Base-by-base conservation (phyloP, 352 stramenopile species). In the Pseudoperonospora humuli region DNA sequence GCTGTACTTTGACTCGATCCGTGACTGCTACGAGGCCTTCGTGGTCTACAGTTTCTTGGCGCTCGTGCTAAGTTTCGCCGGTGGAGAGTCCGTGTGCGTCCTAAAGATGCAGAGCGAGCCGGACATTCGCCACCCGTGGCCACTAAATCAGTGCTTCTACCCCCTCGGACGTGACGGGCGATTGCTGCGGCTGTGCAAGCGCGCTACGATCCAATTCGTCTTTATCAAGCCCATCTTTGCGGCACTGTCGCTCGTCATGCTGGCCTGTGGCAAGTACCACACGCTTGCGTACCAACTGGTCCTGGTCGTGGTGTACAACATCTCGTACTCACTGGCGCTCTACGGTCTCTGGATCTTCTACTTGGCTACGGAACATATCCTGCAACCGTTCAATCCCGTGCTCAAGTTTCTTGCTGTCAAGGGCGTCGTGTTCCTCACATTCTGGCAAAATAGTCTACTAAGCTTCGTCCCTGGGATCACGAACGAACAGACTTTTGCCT, bases 331-430 rank as follows among this genome's bases (percentile, higher is more conserved):
- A 40, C 31, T 92, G 18, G 86, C 88, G 28, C 65, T 97, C 19
- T 97, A 96, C 60, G 76, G 81, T 0, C 62, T 97, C 3, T 84
- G 88, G 59, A 43, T 97, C 25, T 96, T 97, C 58, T 97, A 95
- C 68, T 45, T 92, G 9, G 86, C 84, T 3, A 95, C 80, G 27
- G 82, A 88, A 44, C 72, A 94, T 59, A 86, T 89, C 34, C 51
- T 93, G 41, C 70, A 79, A 59, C 69, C 72, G 18, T 91, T 91
- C 46, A 80, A 79, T 48, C 88, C 88, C 7, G 76, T 96, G 32
- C 67, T 93, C 52, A 97, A 97, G 68, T 97, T 97, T 46, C 82
- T 96, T 36, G 83, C 85, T 0, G 86, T 97, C 41, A 97, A 97
- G 61, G 73, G 65, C 38, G 80, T 97, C 42, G 85, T 97, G 21